Evolutionary conservation across 352 stramenopile genomes (phyloP).

Genomic region (Pythium dissotocum): DNA sequence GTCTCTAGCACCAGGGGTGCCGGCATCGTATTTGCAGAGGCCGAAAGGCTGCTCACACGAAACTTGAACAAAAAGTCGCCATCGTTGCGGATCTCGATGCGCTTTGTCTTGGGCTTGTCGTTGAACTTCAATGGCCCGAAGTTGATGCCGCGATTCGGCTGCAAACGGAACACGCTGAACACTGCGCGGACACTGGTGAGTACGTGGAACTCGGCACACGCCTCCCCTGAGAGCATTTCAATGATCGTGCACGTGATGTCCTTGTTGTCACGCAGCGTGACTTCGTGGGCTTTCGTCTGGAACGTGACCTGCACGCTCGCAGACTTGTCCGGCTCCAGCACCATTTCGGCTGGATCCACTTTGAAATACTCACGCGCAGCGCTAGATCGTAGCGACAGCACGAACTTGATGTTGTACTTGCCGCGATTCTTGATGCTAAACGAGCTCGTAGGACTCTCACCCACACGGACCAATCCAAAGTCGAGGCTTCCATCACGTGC

Average conservation of each 20-base stretch:
- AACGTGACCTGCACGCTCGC: constrained; percentile 82
- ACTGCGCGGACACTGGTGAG: constrained; percentile 75
- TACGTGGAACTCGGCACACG: constrained; percentile 88
- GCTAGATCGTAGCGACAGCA: constrained; percentile 60
- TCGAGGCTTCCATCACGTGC: constrained; percentile 77
- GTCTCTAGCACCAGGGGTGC: constrained; percentile 43
- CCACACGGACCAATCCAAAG: constrained; percentile 92
- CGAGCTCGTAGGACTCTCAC: constrained; percentile 71
- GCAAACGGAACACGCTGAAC: constrained; percentile 85
- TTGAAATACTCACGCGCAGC: constrained; percentile 68
- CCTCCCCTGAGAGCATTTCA: constrained; percentile 91
- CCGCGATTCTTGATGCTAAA: constrained; percentile 91
- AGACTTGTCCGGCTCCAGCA: constrained; percentile 71
- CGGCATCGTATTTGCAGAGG: not conserved
- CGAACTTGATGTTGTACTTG: constrained; percentile 94
- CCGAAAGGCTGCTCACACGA: constrained; percentile 33
- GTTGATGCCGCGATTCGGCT: constrained; percentile 90
- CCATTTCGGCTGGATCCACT: constrained; percentile 76
- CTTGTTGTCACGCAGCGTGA: constrained; percentile 88
- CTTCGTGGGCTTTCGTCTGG: constrained; percentile 62
- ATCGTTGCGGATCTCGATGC: constrained; percentile 93
- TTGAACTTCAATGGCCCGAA: constrained; percentile 93
- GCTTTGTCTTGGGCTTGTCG: constrained; percentile 67
- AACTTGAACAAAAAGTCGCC: constrained; percentile 93
- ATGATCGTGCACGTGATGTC: constrained; percentile 93